A percentile compares a stretch with the other conserved stretches of the same genome.
phyloP scores from a whole-genome alignment of 495 filamentous ascomycete species.

The Chaetomium cochliodes region DNA sequence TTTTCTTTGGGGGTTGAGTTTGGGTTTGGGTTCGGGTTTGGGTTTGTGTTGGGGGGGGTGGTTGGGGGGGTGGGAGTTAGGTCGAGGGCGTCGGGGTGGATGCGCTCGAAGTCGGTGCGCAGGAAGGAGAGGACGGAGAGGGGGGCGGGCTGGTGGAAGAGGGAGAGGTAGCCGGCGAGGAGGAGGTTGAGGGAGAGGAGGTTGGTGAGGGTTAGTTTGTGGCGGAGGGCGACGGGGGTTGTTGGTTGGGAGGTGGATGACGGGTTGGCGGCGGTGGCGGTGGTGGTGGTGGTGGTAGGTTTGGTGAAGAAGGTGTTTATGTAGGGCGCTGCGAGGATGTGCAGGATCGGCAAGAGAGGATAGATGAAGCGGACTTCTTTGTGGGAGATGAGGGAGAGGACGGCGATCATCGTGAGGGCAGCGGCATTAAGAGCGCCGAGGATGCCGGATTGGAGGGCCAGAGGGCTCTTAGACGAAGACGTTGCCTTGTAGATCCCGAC shows the following conservation, averaged over 20 bases:
- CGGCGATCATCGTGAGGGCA: conserved; percentile 56
- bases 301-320: conserved; percentile 63
- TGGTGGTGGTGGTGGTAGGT: conserved; percentile 16
- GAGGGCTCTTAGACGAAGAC: conserved; percentile 34
- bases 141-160: conserved; percentile 76
- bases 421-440: conserved; percentile 61
- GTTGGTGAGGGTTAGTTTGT: conserved; percentile 55
- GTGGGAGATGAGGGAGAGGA: conserved; percentile 80
- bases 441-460: conserved; percentile 42
- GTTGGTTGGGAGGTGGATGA: conserved; percentile 18
- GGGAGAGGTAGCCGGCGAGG: conserved; percentile 70
- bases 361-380: conserved; percentile 99
- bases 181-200: conserved; percentile 64
- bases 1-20: not conserved
- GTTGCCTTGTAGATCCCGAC: conserved; percentile 59
- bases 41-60: too few relatives aligned
- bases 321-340: conserved; percentile 71
- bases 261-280: conserved; percentile 19
- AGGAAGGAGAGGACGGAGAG: conserved; percentile 71
- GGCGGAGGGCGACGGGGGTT: conserved; percentile 38
- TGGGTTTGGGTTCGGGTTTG: too few relatives aligned
- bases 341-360: conserved; percentile 81
- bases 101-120: conserved; percentile 62
- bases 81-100: conserved; percentile 42
- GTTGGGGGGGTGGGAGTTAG: conserved; percentile 10